Evolutionary conservation across 805 yeast species (phyloP), one percentile per base, ranked within the genome.

Genomic region (Phaffomyces thermotolerans): DNA sequence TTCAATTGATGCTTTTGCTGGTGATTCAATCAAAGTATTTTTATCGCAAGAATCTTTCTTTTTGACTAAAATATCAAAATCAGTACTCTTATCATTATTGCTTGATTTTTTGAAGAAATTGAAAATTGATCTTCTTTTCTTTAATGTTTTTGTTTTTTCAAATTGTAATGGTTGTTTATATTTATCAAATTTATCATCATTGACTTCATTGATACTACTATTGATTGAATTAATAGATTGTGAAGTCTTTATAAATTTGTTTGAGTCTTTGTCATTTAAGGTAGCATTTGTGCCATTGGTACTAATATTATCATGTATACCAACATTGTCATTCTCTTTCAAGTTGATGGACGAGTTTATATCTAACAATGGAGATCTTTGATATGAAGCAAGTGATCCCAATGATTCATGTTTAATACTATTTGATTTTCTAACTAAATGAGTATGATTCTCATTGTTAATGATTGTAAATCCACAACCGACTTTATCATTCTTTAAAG

Each of bases 51-150:
- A 24, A 13, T 29, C 22, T 14, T 31, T 36, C 14, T 48, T 50
- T 10, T 52, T 51, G 9, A 53, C 57, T 33, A 57, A 51, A 31
- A 57, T 54, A 37, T 57, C 62, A 36, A 57, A 56, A 4, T 48
- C 42, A 12, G 59, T 55, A 37, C 56, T 60, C 33, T 54, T 54
- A 4, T 48, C 42, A 14, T 59, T 55, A 17, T 50, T 54, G 17
- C 39, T 47, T 24, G 43, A 30, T 18, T 42, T 45, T 44, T 50
- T 54, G 36, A 58, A 58, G 4, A 58, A 13, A 15, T 46, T 47
- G 31, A 58, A 58, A 31, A 58, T 41, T 1, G 62, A 58, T 41
- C 47, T 56, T 39, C 58, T 49, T 37, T 45, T 52, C 36, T 47
- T 52, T 6, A 34, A 23, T 15, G 49, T 50, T 34, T 45, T 45